Base-by-base conservation (phyloP, 179 eudicot genomes). In the Drosera spatulata region DNA sequence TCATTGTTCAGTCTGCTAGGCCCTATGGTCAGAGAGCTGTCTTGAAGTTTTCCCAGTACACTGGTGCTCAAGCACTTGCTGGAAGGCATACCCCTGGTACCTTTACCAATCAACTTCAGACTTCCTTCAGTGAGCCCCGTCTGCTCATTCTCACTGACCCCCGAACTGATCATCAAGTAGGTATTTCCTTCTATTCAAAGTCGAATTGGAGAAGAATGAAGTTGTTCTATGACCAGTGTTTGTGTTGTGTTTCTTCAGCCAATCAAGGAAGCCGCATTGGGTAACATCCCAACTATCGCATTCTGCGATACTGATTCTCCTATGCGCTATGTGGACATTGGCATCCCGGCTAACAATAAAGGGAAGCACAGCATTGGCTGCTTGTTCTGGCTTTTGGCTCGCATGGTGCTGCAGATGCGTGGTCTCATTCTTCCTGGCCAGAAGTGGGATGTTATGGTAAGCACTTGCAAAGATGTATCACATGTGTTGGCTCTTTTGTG, bases 371-470 rank as follows among this genome's bases (percentile, higher is more conserved):
- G 91, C 76, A 84, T 87, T 69, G 95, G 95, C 2, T 82, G 88
- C 52, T 77, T 84, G 51, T 87, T 84, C 64, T 87, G 96, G 96
- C 83, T 87, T 39, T 75, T 87, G 43, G 96, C 86, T 3, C 85
- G 96, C 65, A 85, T 87, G 96, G 96, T 87, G 51, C 69, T 87
- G 61, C 91, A 87, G 68, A 87, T 87, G 96, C 79, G 96, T 7
- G 87, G 85, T 63, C 72, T 79, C 2, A 78, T 85, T 39, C 81
- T 75, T 6, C 88, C 73, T 13, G 96, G 83, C 10, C 96, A 85
- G 65, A 77, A 82, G 66, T 87, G 96, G 96, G 88, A 87, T 68
- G 77, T 85, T 37, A 87, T 87, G 96, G 96, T 87, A 77, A 63
- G 40, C 39, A 41, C 4, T 50, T 53, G 38, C 45, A 43, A 43